A percentile compares a stretch with the other conserved stretches of the same genome.
Conservation (phyloP, 805 yeast genomes). For the Metschnikowia peoriensis region DNA sequence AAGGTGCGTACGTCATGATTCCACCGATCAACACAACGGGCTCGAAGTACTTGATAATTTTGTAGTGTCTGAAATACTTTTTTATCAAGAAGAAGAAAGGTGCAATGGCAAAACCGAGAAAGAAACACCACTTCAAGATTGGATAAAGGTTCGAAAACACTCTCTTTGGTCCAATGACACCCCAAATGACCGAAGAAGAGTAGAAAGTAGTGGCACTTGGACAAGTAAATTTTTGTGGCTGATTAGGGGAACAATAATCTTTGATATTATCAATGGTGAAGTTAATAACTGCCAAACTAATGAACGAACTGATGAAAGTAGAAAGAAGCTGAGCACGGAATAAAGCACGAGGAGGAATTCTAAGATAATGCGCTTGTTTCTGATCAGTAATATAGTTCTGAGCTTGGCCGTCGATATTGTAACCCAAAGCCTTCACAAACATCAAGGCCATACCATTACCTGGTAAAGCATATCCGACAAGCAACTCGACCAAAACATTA, state of each 20-base stretch:
- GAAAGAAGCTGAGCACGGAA: slow-evolving; percentile 39
- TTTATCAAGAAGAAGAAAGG: slow-evolving; percentile 24
- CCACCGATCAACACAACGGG: slow-evolving; percentile 37
- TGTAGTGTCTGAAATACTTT: slow-evolving; percentile 20
- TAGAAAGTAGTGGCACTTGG: slow-evolving; percentile 34
- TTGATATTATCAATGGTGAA: slow-evolving; percentile 5
- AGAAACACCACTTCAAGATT: slow-evolving; percentile 32
- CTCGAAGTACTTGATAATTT: slow-evolving; percentile 28
- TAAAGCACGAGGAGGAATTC: slow-evolving; percentile 59
- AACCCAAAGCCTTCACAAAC: slow-evolving; percentile 60
- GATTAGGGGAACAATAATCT: background rate
- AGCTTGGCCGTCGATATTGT: slow-evolving; percentile 57
- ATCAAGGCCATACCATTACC: slow-evolving; percentile 36
- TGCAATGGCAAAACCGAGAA: slow-evolving; percentile 31
- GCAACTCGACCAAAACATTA: slow-evolving; percentile 37
- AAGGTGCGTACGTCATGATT: slow-evolving; percentile 30
- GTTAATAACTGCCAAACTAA: slow-evolving; percentile 7
- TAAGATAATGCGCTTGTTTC: slow-evolving; percentile 64
- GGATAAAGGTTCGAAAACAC: slow-evolving; percentile 35
- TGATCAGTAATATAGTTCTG: slow-evolving; percentile 52
- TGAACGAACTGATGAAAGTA: slow-evolving; percentile 2
- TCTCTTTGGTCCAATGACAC: slow-evolving; percentile 52
- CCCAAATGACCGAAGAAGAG: slow-evolving; percentile 63
- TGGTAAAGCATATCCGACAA: slow-evolving; percentile 37
- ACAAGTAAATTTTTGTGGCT: slow-evolving; percentile 4